Evolutionary conservation across 139 green algal genomes (phyloP).

Genomic region (Chlamydomonas sp.): DNA sequence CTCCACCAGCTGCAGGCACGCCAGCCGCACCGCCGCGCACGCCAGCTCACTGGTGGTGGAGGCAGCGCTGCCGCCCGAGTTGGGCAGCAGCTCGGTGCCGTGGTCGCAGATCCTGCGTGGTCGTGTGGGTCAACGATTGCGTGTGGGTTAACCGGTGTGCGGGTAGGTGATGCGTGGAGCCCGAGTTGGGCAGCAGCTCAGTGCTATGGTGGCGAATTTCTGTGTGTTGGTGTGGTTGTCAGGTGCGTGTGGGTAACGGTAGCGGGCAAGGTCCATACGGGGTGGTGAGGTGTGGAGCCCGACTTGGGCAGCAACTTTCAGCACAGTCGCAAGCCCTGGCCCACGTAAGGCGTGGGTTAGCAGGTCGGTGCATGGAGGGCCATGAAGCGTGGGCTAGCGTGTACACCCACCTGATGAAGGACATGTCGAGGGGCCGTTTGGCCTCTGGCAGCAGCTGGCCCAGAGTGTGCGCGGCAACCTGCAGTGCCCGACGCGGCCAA

Average conservation of each 20-base stretch:
- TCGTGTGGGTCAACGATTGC: neutral
- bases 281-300: neutral
- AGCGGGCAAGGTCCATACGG: neutral
- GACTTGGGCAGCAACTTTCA: neutral
- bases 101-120: conserved; percentile 42
- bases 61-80: conserved; percentile 36
- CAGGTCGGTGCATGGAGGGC: neutral
- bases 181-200: neutral
- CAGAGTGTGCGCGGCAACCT: neutral
- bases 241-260: too few species aligned
- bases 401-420: conserved; percentile 28
- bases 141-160: neutral
- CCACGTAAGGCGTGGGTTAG: neutral
- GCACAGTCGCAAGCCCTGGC: neutral
- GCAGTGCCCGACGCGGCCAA: neutral
- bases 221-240: too few species aligned
- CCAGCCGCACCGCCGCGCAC: conserved; percentile 43
- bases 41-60: conserved; percentile 53
- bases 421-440: conserved; percentile 50
- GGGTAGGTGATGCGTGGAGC: neutral
- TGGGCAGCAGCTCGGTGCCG: conserved; percentile 43
- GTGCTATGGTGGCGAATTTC: too few species aligned
- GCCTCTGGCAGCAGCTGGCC: conserved; percentile 26
- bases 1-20: conserved; percentile 64
- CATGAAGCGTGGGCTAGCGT: too few species aligned